Percentiles rank a stretch among this genome's conserved stretches.
These are phyloP conservation scores for Lachancea lanzarotensis DNA, from an alignment of 805 yeast genomes.

Conservation along the genomic window DNA sequence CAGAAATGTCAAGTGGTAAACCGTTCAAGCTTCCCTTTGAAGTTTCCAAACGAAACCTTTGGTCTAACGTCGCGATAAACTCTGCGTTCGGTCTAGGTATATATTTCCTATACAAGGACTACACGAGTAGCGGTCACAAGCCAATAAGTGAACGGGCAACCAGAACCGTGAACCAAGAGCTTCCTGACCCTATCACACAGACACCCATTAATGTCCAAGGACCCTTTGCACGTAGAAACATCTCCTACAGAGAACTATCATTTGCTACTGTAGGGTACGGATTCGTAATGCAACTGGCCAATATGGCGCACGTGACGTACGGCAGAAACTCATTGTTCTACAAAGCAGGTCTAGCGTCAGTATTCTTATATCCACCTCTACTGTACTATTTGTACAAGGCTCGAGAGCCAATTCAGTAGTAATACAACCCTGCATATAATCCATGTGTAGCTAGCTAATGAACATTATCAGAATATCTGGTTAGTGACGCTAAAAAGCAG, in stretches of 20 bases:
- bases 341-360: constrained; percentile 15
- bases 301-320: constrained; percentile 15
- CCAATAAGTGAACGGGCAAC: constrained; percentile 3
- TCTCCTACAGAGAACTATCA: constrained; percentile 20
- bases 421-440: too few species aligned
- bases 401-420: neutral
- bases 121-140: constrained; percentile 9
- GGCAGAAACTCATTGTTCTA: constrained; percentile 17
- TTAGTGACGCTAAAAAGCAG: neutral
- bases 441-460: too few species aligned
- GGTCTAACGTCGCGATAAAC: constrained; percentile 14
- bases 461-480: too few species aligned
- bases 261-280: constrained; percentile 20
- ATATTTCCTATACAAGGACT: constrained; percentile 19
- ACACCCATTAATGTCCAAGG: neutral
- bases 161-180: neutral
- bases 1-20: neutral
- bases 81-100: constrained; percentile 18
- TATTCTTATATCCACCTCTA: constrained; percentile 17
- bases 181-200: neutral
- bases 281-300: constrained; percentile 18
- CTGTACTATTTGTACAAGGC: constrained; percentile 5
- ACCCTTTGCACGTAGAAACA: constrained; percentile 7
- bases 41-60: constrained; percentile 12
- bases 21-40: constrained; percentile 13